Conservation (phyloP, 768 basidiomycete genomes). For the Pulveroboletus frians region DNA sequence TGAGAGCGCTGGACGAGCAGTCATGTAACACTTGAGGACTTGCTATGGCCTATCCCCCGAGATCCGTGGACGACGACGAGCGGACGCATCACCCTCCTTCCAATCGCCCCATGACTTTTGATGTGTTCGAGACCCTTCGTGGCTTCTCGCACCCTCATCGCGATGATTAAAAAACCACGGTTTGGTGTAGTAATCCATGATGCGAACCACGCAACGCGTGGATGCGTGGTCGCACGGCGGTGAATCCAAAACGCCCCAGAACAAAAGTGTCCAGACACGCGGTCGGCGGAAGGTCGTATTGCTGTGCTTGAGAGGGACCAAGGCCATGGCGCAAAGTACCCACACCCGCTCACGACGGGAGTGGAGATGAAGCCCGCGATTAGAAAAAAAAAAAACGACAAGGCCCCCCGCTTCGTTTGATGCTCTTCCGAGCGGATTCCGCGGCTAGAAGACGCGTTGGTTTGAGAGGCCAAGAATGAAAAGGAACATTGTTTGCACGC, state of each 20-base stretch:
- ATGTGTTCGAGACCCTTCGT: slow-evolving; percentile 10
- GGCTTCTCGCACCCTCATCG: slow-evolving; percentile 7
- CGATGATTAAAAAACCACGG: slow-evolving; percentile 21
- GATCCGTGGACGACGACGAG: slow-evolving; percentile 11
- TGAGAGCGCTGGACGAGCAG: background rate
- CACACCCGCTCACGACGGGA: background rate
- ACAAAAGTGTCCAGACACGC: slow-evolving; percentile 10
- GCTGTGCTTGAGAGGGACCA: slow-evolving; percentile 3
- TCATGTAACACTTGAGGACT: background rate
- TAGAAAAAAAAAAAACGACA: background rate
- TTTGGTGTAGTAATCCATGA: slow-evolving; percentile 4
- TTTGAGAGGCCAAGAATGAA: background rate
- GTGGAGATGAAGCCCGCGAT: background rate
- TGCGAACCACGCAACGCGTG: slow-evolving; percentile 4
- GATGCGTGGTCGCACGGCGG: slow-evolving; percentile 7
- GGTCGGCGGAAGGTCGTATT: slow-evolving; percentile 8
- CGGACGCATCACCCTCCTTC: background rate
- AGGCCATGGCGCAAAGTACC: slow-evolving; percentile 1
- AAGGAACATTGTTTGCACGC: background rate
- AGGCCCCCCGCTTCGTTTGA: too few relatives aligned
- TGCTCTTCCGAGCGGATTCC: background rate
- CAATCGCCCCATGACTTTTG: background rate
- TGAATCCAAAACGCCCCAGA: background rate
- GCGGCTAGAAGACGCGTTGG: slow-evolving; percentile 6
- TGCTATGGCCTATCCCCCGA: background rate